Evolutionary conservation across 331 rosid species (phyloP).

Genomic region (Arachis monticola): DNA sequence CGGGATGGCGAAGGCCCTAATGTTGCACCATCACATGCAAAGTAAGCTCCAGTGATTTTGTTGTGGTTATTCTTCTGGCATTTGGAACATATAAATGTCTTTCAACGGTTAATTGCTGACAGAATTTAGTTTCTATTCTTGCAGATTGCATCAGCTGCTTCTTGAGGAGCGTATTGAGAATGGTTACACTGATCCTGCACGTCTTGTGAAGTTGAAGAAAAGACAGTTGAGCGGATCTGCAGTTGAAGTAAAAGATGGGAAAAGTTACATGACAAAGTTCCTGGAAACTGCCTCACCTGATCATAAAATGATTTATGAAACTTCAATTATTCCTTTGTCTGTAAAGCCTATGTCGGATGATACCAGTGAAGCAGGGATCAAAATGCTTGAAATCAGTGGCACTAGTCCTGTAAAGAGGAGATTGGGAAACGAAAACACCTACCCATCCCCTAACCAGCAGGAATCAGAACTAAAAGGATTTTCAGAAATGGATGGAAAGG

Average conservation of each 20-base stretch:
- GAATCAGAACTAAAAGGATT: conserved; percentile 51
- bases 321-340: conserved; percentile 58
- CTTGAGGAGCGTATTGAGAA: conserved; percentile 90
- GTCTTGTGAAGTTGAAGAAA: conserved; percentile 86
- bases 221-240: conserved; percentile 74
- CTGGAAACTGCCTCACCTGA: conserved; percentile 78
- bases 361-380: conserved; percentile 64
- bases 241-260: conserved; percentile 60
- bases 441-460: conserved; percentile 58
- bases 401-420: conserved; percentile 66
- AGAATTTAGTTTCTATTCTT: conserved; percentile 37
- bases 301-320: conserved; percentile 66
- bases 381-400: conserved; percentile 76
- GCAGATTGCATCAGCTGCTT: conserved; percentile 93
- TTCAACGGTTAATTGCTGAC: conserved; percentile 43
- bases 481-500: conserved; percentile 41
- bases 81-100: conserved; percentile 26
- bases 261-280: conserved; percentile 88
- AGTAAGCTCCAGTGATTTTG: conserved; percentile 62
- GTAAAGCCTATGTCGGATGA: conserved; percentile 50
- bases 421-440: conserved; percentile 49
- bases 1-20: conserved; percentile 84
- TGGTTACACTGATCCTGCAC: conserved; percentile 74
- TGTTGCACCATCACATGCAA: conserved; percentile 70
- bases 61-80: conserved; percentile 35